Evolutionary conservation across 2,329 filamentous ascomycete genomes (phyloP), one percentile per base, ranked within the genome.

Genomic region (Fusarium nurragi): DNA sequence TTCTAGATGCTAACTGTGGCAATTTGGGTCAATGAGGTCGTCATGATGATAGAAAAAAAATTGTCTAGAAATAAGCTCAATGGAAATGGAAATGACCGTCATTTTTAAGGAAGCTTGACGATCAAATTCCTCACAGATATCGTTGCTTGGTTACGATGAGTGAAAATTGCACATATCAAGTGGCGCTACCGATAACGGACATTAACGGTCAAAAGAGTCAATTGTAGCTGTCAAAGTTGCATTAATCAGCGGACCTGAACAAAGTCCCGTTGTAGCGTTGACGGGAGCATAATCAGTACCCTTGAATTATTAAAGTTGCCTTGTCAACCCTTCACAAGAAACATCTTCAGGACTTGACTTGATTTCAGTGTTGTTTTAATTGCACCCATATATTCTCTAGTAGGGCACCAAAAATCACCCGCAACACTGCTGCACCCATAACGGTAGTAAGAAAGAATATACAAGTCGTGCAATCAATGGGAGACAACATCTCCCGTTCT

Each of bases 161-260:
- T 22, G 26, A 14, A 30, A 30, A 30, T 30, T n/a, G 36, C 38
- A 40, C 39, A 48, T 64, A 60, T 61, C 32, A 44, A 61, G 38
- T 66, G 59, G 64, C 49, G 49, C 56, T 43, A 60, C 64, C 64
- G 59, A 67, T 67, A 67, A 64, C 64, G 59, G 64, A 49, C 59
- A 28, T 39, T 26, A 56, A 40, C 38, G 39, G 39, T 43, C 16
- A 26, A 38, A 21, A 10, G 16, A 39, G 28, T 39, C 55, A 34
- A 18, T 10, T 7, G 6, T 34, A 6, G 14, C 28, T 34, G 16
- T 10, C n/a, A 30, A 30, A 30, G 26, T 12, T 34, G 5, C 7
- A 18, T 34, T 34, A 34, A 34, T 34, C 32, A 34, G 32, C 32
- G 32, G 32, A n/a, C 16, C n/a, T 8, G n/a, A 18, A 34, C 16